Conservation (phyloP, 768 basidiomycete species). For the Lactarius deliciosus region DNA sequence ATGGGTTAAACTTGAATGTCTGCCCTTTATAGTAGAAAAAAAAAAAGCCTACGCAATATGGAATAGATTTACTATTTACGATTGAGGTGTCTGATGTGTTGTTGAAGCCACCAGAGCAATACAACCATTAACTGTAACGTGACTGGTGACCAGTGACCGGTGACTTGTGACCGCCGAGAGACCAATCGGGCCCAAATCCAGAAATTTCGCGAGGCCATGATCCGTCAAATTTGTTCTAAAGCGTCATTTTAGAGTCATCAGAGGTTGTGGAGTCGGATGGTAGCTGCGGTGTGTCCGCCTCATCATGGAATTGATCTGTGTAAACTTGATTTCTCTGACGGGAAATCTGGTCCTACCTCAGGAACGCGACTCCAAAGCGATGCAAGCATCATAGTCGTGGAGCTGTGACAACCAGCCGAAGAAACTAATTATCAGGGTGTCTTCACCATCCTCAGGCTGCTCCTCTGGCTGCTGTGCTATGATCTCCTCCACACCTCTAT, state of each 20-base stretch:
- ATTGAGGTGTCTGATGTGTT: too few relatives aligned
- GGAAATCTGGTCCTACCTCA: neutral
- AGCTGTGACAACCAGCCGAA: neutral
- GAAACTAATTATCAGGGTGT: neutral
- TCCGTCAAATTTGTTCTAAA: too few relatives aligned
- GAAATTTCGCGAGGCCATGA: neutral
- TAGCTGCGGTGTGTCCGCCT: neutral
- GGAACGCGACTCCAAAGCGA: neutral
- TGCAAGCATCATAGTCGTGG: slow-evolving; percentile 4
- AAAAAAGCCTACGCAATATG: too few relatives aligned
- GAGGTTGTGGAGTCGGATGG: neutral
- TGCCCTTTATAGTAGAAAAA: too few relatives aligned
- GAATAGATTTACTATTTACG: too few relatives aligned
- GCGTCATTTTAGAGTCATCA: neutral
- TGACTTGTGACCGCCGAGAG: too few relatives aligned
- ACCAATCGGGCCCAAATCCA: too few relatives aligned
- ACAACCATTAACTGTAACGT: too few relatives aligned
- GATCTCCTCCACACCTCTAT: neutral
- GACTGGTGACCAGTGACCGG: too few relatives aligned
- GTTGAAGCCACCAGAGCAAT: too few relatives aligned
- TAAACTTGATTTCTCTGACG: neutral
- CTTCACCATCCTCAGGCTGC: neutral
- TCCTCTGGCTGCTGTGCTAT: neutral
- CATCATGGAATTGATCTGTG: neutral
- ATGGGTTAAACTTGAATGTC: too few relatives aligned